Conservation (phyloP, 176 grass and related monocot genomes). For the Pontederia crassipes region DNA sequence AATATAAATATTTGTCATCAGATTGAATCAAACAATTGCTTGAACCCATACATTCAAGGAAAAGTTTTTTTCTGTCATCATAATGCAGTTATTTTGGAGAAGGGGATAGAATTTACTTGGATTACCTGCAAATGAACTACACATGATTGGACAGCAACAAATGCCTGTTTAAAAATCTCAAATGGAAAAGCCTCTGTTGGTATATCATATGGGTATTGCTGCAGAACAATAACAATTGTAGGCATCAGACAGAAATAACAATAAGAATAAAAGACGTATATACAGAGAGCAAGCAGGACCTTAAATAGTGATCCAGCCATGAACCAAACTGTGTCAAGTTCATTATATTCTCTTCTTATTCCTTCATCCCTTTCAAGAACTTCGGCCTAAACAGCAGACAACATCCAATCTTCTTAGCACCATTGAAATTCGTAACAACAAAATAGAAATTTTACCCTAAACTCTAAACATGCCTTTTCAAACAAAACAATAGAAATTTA, state of each 20-base stretch:
- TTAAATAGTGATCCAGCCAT: conserved; percentile 99
- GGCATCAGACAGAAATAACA: conserved; percentile 6
- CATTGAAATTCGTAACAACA: neutral
- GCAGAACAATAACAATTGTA: conserved; percentile 18
- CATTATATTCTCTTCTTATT: conserved; percentile 86
- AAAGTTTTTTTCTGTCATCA: no score
- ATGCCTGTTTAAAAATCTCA: conserved; percentile 98
- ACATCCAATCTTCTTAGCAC: neutral
- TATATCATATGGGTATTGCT: conserved; percentile 99
- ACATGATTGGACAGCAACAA: conserved; percentile 97
- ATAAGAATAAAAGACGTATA: conserved; percentile 10
- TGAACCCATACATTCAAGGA: no score
- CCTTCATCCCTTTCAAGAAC: conserved; percentile 81
- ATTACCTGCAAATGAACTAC: conserved; percentile 98
- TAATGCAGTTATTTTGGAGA: neutral
- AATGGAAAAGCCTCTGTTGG: conserved; percentile 93
- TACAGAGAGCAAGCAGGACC: conserved; percentile 27
- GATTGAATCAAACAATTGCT: no score
- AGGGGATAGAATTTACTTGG: neutral
- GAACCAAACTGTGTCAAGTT: conserved; percentile 98
- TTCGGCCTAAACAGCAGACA: conserved; percentile 46
- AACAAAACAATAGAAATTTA: no score
- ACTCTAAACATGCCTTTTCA: no score
- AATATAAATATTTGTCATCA: no score
- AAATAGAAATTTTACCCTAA: neutral